Conservation (phyloP, 129 eudicot species). For the Helianthus tuberosus region DNA sequence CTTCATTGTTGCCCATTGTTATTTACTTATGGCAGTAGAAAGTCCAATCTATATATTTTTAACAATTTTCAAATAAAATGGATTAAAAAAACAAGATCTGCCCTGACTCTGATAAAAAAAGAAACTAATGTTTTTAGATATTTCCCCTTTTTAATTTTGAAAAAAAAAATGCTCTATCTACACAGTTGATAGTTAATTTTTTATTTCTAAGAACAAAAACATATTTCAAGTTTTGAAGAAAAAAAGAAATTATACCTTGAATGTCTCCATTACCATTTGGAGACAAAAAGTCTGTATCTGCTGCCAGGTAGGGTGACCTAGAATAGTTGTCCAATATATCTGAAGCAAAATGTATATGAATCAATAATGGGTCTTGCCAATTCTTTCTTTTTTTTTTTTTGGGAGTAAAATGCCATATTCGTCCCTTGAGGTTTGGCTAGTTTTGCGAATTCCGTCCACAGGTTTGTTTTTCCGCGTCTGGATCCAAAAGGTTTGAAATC, state of each 20-base stretch:
- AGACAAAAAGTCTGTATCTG: conserved; percentile 59
- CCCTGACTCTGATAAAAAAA: conserved; percentile 1
- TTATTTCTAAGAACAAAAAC: background rate
- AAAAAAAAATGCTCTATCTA: background rate
- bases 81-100: background rate
- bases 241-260: conserved; percentile 47
- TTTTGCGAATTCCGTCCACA: too few species aligned
- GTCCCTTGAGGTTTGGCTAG: too few species aligned
- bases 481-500: too few species aligned
- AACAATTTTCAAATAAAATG: background rate
- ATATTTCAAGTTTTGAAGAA: background rate
- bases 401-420: too few species aligned
- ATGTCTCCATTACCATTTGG: conserved; percentile 47
- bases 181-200: background rate
- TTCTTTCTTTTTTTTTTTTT: background rate
- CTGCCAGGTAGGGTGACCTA: conserved; percentile 58
- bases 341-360: conserved; percentile 26
- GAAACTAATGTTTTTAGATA: background rate
- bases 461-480: too few species aligned
- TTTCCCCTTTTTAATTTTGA: background rate
- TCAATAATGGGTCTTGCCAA: background rate
- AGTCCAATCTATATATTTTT: background rate
- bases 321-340: conserved; percentile 66
- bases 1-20: background rate
- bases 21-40: conserved; percentile 3